Evolutionary conservation across 1,139 yeast species (phyloP).

Genomic region (Yamadazyma taylorii): DNA sequence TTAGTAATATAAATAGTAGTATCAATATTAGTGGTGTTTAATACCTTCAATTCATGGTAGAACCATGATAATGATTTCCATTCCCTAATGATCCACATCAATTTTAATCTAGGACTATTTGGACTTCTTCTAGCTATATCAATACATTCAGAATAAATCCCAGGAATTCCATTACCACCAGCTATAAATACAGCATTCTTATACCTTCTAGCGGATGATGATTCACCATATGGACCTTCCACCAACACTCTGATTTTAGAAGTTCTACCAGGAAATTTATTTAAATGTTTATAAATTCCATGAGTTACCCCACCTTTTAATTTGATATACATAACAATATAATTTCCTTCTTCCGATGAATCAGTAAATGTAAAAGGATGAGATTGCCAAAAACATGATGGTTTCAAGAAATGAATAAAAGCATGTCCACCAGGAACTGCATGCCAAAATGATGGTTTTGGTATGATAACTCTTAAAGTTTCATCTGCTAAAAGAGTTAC

Average conservation of each 20-base stretch:
- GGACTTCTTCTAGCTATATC: constrained; percentile 18
- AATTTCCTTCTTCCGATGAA: constrained; percentile 20
- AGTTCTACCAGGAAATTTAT: constrained; percentile 24
- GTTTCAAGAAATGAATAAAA: constrained; percentile 41
- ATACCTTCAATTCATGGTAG: constrained; percentile 37
- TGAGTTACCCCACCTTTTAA: constrained; percentile 37
- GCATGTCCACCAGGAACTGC: constrained; percentile 50
- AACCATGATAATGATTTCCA: constrained; percentile 46
- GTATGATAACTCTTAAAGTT: constrained; percentile 38
- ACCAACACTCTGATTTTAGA: constrained; percentile 29
- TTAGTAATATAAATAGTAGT: constrained; percentile 22
- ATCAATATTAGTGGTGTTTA: constrained; percentile 27
- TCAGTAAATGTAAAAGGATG: constrained; percentile 37
- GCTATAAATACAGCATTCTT: constrained; percentile 35
- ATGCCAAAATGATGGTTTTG: constrained; percentile 38
- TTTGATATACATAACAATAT: constrained; percentile 28
- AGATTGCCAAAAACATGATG: constrained; percentile 44
- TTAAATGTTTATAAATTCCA: constrained; percentile 26
- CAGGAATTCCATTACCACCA: constrained; percentile 47
- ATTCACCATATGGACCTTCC: constrained; percentile 41
- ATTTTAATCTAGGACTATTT: constrained; percentile 15
- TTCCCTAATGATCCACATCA: constrained; percentile 49
- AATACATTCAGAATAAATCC: constrained; percentile 31
- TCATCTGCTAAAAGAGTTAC: constrained; percentile 37
- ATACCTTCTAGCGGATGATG: constrained; percentile 26